phyloP scores from a whole-genome alignment of 1,139 yeast species.

The Yamadazyma blattariae region DNA sequence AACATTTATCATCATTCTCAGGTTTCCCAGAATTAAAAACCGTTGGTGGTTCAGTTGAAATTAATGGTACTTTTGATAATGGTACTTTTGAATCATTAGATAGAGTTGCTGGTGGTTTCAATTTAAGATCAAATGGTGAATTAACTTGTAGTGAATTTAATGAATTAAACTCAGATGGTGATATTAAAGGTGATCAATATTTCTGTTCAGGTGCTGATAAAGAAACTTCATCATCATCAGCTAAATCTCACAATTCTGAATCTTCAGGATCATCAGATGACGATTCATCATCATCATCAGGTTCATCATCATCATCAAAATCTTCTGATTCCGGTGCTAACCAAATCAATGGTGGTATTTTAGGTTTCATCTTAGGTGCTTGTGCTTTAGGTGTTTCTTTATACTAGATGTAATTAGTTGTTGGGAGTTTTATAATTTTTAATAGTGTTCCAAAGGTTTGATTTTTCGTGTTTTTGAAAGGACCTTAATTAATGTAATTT shows the following conservation, averaged over 20 bases:
- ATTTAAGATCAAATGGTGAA: conserved; percentile 69
- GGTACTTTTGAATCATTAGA: conserved; percentile 71
- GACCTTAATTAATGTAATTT: too few species aligned
- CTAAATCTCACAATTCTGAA: conserved; percentile 31
- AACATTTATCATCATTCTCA: conserved; percentile 57
- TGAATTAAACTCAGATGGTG: conserved; percentile 65
- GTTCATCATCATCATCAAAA: conserved; percentile 19
- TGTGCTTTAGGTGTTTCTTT: conserved; percentile 62
- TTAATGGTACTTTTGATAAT: conserved; percentile 76
- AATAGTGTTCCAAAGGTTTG: too few species aligned
- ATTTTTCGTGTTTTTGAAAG: too few species aligned
- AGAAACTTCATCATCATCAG: conserved; percentile 44
- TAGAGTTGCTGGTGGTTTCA: conserved; percentile 90
- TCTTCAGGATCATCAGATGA: conserved; percentile 20
- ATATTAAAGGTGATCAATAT: conserved; percentile 85
- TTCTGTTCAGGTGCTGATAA: conserved; percentile 70
- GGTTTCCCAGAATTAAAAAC: conserved; percentile 74
- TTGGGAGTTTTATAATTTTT: too few species aligned
- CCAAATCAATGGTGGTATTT: conserved; percentile 35
- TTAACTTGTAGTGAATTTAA: conserved; percentile 80
- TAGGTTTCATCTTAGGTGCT: conserved; percentile 54
- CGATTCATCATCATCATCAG: conserved; percentile 22
- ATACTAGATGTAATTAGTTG: conserved; percentile 37
- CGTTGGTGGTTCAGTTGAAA: conserved; percentile 84
- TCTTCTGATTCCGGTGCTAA: conserved; percentile 28